These are phyloP conservation scores for Firmiana major DNA, from an alignment of 345 rosid genomes.

Conservation along the genomic window DNA sequence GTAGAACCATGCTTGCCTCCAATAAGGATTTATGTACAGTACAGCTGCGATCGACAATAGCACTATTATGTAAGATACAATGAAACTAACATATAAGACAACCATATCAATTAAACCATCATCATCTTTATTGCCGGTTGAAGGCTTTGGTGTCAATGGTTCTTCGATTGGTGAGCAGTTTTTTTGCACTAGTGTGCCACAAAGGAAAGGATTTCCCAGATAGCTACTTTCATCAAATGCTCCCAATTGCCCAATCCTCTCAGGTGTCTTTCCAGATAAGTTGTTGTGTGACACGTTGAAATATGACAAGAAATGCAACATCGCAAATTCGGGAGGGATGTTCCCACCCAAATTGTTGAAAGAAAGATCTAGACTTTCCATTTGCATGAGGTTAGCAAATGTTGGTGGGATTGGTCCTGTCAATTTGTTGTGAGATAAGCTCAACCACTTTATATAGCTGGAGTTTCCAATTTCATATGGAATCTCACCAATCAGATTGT, in stretches of 20 bases:
- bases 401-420: conserved; percentile 17
- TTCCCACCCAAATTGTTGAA: conserved; percentile 17
- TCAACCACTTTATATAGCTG: neutral
- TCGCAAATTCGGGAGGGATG: conserved; percentile 19
- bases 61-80: neutral
- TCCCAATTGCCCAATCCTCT: conserved; percentile 17
- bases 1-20: neutral
- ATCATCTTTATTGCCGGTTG: neutral
- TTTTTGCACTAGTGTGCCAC: conserved; percentile 22
- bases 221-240: conserved; percentile 23
- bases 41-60: neutral
- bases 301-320: neutral
- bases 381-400: conserved; percentile 5
- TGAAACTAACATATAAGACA: neutral
- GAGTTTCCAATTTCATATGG: conserved; percentile 5
- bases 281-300: conserved; percentile 33
- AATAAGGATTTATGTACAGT: neutral
- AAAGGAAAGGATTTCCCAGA: conserved; percentile 25
- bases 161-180: neutral
- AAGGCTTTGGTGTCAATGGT: neutral
- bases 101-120: neutral
- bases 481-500: conserved; percentile 16
- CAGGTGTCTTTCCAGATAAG: conserved; percentile 22
- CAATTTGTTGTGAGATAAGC: conserved; percentile 20
- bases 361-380: conserved; percentile 35